These are phyloP conservation scores for Auriscalpium microsporum DNA, from an alignment of 768 basidiomycete species.

Conservation along the genomic window DNA sequence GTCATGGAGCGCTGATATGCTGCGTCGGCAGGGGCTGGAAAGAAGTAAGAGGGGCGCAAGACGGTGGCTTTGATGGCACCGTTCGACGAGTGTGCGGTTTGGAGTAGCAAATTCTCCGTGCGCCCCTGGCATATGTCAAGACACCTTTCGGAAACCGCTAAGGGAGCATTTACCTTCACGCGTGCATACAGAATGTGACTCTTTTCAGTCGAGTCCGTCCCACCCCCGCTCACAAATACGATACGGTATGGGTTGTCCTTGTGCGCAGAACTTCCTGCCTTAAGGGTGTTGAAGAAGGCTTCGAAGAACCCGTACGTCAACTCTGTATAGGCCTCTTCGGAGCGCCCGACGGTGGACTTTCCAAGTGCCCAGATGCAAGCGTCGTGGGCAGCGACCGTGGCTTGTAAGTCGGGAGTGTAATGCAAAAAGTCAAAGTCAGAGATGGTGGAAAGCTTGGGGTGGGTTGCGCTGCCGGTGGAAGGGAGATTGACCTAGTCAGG, in stretches of 20 bases:
- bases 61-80: slow-evolving; percentile 6
- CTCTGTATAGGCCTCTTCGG: slow-evolving; percentile 12
- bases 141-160: not conserved
- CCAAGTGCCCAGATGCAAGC: slow-evolving; percentile 23
- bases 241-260: slow-evolving; percentile 17
- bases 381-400: slow-evolving; percentile 15
- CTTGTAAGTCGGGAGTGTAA: slow-evolving; percentile 13
- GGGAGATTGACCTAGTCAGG: slow-evolving; percentile 14
- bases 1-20: slow-evolving; percentile 1
- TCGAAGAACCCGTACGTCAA: slow-evolving; percentile 21
- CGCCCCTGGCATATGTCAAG: not conserved
- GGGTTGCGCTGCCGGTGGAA: slow-evolving; percentile 1
- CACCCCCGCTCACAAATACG: slow-evolving; percentile 21
- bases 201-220: slow-evolving; percentile 20
- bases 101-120: slow-evolving; percentile 11
- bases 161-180: slow-evolving; percentile 16
- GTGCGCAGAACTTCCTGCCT: slow-evolving; percentile 10
- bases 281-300: slow-evolving; percentile 6
- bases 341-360: slow-evolving; percentile 4
- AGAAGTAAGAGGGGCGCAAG: slow-evolving; percentile 15
- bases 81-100: not conserved
- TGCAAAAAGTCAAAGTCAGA: slow-evolving; percentile 14
- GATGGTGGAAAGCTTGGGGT: slow-evolving; percentile 16
- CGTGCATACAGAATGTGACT: slow-evolving; percentile 14
- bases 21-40: slow-evolving; percentile 11